Conservation (phyloP, 768 basidiomycete species). For the Tylopilus plumbeoviolaceoides region DNA sequence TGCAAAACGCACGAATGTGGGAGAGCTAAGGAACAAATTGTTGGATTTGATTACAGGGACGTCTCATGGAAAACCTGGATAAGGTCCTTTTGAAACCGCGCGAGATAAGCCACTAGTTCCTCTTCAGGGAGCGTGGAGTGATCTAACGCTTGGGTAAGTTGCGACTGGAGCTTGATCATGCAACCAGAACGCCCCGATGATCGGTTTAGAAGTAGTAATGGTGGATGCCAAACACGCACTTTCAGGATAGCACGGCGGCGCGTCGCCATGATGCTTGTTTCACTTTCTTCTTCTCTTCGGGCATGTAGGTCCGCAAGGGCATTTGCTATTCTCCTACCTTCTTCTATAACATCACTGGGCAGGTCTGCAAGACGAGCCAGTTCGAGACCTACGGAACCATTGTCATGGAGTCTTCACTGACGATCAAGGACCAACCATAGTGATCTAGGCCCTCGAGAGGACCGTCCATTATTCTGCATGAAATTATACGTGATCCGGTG, state of each 20-base stretch:
- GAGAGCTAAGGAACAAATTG: neutral
- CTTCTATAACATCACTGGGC: conserved; percentile 62
- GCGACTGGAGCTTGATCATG: conserved; percentile 64
- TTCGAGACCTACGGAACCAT: conserved; percentile 89
- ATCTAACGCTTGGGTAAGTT: conserved; percentile 69
- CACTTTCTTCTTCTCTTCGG: conserved; percentile 56
- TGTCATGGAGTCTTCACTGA: too few relatives aligned
- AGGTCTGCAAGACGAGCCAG: conserved; percentile 86
- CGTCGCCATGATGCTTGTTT: conserved; percentile 52
- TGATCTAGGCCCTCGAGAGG: conserved; percentile 57
- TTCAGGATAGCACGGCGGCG: conserved; percentile 64
- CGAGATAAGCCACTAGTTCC: conserved; percentile 63
- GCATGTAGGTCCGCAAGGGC: conserved; percentile 55
- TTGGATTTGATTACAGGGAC: conserved; percentile 8
- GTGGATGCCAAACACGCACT: conserved; percentile 40
- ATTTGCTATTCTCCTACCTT: conserved; percentile 59
- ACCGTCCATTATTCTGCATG: conserved; percentile 68
- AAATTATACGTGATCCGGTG: neutral
- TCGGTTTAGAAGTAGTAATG: neutral
- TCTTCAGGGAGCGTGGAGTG: conserved; percentile 70
- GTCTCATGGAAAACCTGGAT: conserved; percentile 42
- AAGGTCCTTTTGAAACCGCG: conserved; percentile 67
- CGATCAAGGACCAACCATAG: conserved; percentile 51
- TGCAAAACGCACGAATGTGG: conserved; percentile 2
- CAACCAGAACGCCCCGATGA: neutral